Percentiles rank a stretch among this genome's conserved stretches.
phyloP scores from a whole-genome alignment of 2,329 filamentous ascomycete species.

The Sporothrix pseudoabietina region DNA sequence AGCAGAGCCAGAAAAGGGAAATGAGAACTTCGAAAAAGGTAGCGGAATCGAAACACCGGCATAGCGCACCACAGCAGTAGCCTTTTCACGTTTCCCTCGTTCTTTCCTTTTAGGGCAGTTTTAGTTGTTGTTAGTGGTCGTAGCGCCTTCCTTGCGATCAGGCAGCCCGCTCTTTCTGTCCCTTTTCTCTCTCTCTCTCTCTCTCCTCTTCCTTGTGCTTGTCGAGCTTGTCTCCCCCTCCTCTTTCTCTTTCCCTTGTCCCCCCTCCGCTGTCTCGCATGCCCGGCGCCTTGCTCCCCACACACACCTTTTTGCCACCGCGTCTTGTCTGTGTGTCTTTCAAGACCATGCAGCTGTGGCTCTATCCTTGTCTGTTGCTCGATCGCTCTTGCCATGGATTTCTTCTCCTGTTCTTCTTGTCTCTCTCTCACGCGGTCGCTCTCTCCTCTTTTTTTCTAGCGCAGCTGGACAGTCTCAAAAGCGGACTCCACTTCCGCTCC shows the following conservation, averaged over 20 bases:
- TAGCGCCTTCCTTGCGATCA: background rate
- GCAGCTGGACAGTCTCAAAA: background rate
- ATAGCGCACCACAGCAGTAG: background rate
- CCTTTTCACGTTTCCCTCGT: background rate
- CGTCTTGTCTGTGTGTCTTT: background rate
- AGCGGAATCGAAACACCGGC: background rate
- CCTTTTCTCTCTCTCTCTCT: background rate
- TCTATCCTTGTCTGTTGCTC: background rate
- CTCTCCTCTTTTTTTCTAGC: background rate
- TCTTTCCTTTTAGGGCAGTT: conserved; percentile 22
- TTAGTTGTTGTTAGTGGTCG: conserved; percentile 14
- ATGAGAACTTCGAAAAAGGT: background rate
- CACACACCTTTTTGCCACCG: conserved; percentile 9
- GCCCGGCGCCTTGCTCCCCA: background rate
- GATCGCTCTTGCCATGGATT: background rate
- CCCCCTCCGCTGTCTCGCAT: background rate
- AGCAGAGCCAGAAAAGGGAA: background rate
- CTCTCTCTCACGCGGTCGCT: background rate
- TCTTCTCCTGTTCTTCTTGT: background rate
- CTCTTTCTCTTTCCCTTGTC: background rate
- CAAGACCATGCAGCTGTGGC: background rate
- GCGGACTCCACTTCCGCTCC: background rate
- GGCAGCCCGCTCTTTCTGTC: background rate
- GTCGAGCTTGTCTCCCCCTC: background rate
- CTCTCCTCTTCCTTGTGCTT: background rate